Percentiles rank a stretch among this genome's conserved stretches.
phyloP scores from a whole-genome alignment of 1,139 yeast genomes.

The Suhomyces taliae region DNA sequence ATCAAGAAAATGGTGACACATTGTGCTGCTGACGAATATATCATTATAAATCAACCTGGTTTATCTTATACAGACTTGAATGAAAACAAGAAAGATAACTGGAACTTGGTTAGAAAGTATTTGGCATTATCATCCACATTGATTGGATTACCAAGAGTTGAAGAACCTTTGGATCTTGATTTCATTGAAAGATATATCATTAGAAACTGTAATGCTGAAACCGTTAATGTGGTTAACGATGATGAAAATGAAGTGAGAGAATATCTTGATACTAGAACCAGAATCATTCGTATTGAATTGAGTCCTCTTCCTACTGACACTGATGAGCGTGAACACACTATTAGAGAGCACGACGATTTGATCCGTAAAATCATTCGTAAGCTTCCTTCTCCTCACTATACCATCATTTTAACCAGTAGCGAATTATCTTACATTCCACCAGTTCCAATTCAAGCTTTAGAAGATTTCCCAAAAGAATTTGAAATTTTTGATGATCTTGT shows the following conservation, averaged over 20 bases:
- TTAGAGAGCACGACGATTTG: slow-evolving; percentile 49
- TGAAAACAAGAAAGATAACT: slow-evolving; percentile 36
- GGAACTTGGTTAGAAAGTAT: slow-evolving; percentile 57
- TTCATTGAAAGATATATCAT: slow-evolving; percentile 43
- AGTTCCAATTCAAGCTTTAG: slow-evolving; percentile 28
- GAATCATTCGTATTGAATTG: slow-evolving; percentile 59
- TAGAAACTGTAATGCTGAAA: slow-evolving; percentile 50
- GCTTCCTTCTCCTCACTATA: slow-evolving; percentile 66
- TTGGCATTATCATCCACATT: slow-evolving; percentile 62
- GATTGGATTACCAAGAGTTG: slow-evolving; percentile 58
- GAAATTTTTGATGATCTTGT: slow-evolving; percentile 48
- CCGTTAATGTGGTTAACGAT: slow-evolving; percentile 36
- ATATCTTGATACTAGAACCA: slow-evolving; percentile 58
- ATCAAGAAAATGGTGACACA: slow-evolving; percentile 51
- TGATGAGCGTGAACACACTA: slow-evolving; percentile 21
- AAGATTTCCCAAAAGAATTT: slow-evolving; percentile 33
- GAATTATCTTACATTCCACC: slow-evolving; percentile 30
- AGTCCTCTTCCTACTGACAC: slow-evolving; percentile 45
- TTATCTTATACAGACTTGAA: slow-evolving; percentile 57
- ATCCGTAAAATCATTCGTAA: slow-evolving; percentile 54
- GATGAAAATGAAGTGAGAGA: slow-evolving; percentile 42
- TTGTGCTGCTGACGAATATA: slow-evolving; percentile 70
- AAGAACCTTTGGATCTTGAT: slow-evolving; percentile 46
- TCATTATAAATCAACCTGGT: slow-evolving; percentile 73
- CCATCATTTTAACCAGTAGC: slow-evolving; percentile 51